phyloP scores from a whole-genome alignment of 306 rosid genomes.

The Vachellia collinsii region DNA sequence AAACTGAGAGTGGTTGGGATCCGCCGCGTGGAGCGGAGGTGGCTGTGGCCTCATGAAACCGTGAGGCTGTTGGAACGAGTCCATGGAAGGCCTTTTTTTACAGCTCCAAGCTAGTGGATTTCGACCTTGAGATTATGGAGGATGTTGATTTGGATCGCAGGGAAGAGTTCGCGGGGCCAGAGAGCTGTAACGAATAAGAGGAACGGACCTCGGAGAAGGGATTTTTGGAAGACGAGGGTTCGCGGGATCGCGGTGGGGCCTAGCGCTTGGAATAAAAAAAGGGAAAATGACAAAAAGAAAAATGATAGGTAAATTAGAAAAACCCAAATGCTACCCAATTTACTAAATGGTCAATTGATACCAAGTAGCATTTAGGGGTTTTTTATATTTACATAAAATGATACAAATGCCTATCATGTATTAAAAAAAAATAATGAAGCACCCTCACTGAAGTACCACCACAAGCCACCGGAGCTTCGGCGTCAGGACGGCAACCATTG shows the following conservation, averaged over 20 bases:
- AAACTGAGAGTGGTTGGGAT: slow-evolving; percentile 66
- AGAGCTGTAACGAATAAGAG: not conserved
- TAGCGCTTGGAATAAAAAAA: slow-evolving; percentile 4
- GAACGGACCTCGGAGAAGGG: not conserved
- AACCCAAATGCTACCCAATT: no score
- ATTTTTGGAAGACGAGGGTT: slow-evolving; percentile 33
- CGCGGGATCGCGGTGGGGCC: slow-evolving; percentile 14
- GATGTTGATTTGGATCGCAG: slow-evolving; percentile 23
- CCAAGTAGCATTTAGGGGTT: no score
- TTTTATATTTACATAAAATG: no score
- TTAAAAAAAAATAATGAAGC: no score
- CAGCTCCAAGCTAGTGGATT: not conserved
- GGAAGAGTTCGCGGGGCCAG: not conserved
- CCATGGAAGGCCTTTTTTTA: slow-evolving; percentile 45
- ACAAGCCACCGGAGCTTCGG: no score
- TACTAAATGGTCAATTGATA: no score
- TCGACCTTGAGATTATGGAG: not conserved
- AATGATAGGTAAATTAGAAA: no score
- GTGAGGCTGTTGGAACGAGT: slow-evolving; percentile 70
- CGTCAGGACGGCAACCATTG: no score
- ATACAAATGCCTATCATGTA: no score
- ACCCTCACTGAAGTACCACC: no score
- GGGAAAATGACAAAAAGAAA: no score
- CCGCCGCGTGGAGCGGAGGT: slow-evolving; percentile 54
- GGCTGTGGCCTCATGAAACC: slow-evolving; percentile 66